phyloP scores from a whole-genome alignment of 1,284 basidiomycete genomes.

The Irpex rosettiformis region DNA sequence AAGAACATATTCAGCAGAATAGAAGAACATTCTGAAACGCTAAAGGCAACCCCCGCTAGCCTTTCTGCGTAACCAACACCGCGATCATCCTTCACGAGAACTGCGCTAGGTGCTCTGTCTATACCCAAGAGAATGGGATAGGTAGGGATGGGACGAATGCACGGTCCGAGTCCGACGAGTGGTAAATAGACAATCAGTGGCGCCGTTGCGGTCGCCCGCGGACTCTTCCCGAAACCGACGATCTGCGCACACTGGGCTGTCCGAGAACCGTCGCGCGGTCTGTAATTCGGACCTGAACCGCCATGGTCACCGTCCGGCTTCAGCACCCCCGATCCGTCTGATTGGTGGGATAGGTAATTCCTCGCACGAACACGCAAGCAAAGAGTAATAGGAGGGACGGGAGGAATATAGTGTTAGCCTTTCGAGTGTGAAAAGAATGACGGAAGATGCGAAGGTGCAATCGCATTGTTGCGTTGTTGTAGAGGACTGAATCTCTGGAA shows the following conservation, averaged over 20 bases:
- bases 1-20: not conserved
- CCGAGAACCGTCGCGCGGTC: not conserved
- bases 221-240: not conserved
- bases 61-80: not conserved
- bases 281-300: not conserved
- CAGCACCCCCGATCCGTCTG: constrained; percentile 8
- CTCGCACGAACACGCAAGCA: constrained; percentile 1
- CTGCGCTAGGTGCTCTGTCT: not conserved
- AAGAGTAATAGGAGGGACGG: not conserved
- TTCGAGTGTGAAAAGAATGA: not conserved
- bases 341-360: constrained; percentile 6
- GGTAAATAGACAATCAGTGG: not conserved
- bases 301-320: not conserved
- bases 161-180: not conserved
- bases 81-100: not conserved
- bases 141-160: not conserved
- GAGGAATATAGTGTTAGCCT: not conserved
- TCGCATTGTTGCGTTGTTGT: not conserved
- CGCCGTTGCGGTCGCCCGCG: not conserved
- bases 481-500: not conserved
- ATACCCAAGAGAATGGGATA: not conserved
- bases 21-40: not conserved
- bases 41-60: not conserved
- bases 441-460: not conserved
- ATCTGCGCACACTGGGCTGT: not conserved